These are phyloP conservation scores for Aspergillus hortae DNA, from an alignment of 2,329 filamentous ascomycete genomes.

Conservation along the genomic window DNA sequence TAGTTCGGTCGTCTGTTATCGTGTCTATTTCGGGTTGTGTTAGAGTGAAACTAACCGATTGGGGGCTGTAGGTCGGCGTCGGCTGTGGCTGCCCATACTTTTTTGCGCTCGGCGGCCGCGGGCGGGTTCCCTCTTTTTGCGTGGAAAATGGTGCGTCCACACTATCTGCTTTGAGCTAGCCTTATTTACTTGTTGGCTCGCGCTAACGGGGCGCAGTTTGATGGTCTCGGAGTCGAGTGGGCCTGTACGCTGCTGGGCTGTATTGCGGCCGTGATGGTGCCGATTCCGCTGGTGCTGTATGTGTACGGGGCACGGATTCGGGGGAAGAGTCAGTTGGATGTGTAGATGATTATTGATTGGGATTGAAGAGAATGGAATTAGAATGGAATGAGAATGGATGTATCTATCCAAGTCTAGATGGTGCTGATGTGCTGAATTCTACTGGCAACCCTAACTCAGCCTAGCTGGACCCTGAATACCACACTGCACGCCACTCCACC, in stretches of 20 bases:
- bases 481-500: too few species aligned
- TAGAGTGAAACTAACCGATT: constrained; percentile 1
- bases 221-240: constrained; percentile 28
- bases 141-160: constrained; percentile 12
- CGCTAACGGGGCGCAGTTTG: constrained; percentile 19
- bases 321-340: constrained; percentile 3
- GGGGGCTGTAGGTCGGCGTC: constrained; percentile 41
- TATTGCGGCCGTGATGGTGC: constrained; percentile 23
- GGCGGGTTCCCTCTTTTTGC: constrained; percentile 34
- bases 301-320: constrained; percentile 11
- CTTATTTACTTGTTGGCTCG: not conserved
- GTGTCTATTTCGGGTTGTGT: not conserved
- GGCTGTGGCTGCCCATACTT: constrained; percentile 49
- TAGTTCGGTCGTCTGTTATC: not conserved
- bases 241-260: constrained; percentile 29
- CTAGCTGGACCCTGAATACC: too few species aligned
- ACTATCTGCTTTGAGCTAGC: not conserved
- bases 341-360: not conserved
- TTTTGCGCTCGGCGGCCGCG: constrained; percentile 42
- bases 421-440: too few species aligned
- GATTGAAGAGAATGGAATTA: not conserved
- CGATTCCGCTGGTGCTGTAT: constrained; percentile 23
- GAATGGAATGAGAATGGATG: not conserved
- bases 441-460: too few species aligned
- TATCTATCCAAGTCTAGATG: not conserved